phyloP scores from a whole-genome alignment of 441 rosid genomes.

The Mallotus japonicus region DNA sequence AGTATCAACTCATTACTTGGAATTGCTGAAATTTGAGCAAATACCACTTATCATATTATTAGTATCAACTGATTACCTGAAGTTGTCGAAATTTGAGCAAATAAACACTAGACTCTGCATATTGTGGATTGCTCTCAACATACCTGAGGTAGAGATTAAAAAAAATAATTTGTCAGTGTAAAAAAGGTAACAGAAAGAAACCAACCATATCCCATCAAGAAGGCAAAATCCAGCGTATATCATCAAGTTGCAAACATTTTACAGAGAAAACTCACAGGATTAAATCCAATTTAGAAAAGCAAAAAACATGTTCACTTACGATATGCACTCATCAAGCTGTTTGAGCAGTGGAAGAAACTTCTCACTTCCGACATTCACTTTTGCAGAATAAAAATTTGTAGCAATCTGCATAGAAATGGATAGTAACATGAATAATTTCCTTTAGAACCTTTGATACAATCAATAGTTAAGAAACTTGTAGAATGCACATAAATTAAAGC shows the following conservation, averaged over 20 bases:
- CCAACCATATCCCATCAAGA: not conserved
- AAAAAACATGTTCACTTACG: slow-evolving; percentile 50
- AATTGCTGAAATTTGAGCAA: slow-evolving; percentile 95
- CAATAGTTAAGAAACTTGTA: not conserved
- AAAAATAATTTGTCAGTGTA: not conserved
- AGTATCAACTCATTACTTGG: slow-evolving; percentile 50
- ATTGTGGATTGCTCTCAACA: slow-evolving; percentile 85
- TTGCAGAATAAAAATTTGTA: slow-evolving; percentile 81
- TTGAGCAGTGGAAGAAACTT: slow-evolving; percentile 89
- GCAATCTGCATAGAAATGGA: slow-evolving; percentile 59
- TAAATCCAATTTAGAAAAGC: not conserved
- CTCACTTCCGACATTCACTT: slow-evolving; percentile 73
- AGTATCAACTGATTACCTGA: slow-evolving; percentile 51
- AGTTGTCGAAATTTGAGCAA: slow-evolving; percentile 95
- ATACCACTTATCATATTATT: slow-evolving; percentile 32
- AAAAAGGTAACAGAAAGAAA: slow-evolving; percentile 11
- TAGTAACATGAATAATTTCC: slow-evolving; percentile 17
- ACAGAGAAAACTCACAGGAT: not conserved
- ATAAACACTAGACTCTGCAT: slow-evolving; percentile 93
- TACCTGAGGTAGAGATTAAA: slow-evolving; percentile 46
- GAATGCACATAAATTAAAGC: not conserved
- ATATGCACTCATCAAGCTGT: slow-evolving; percentile 90
- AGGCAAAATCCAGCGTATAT: not conserved
- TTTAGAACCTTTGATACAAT: not conserved
- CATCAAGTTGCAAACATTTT: slow-evolving; percentile 2